Evolutionary conservation across 345 rosid species (phyloP).

Genomic region (Ailanthus altissimus): DNA sequence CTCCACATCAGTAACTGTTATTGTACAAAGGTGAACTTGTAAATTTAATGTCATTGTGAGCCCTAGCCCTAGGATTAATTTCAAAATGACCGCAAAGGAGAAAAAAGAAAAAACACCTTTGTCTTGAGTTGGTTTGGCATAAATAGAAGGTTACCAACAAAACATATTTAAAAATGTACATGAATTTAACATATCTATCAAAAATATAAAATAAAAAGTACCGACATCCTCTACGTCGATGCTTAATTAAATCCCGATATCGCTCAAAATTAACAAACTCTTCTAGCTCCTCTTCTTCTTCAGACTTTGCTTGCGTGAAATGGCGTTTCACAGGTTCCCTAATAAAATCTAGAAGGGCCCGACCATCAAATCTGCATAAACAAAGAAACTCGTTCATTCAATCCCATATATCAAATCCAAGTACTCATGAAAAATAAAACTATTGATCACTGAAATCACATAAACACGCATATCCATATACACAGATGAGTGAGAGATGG

Average conservation of each 20-base stretch:
- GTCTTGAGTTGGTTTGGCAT: constrained; percentile 22
- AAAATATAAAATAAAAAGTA: constrained; percentile 59
- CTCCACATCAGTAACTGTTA: constrained; percentile 83
- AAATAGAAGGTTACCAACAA: constrained; percentile 22
- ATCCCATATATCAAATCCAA: not conserved
- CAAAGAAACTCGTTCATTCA: constrained; percentile 2
- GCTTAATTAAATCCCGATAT: constrained; percentile 99
- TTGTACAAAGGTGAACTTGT: constrained; percentile 34
- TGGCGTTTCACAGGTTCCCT: constrained; percentile 60
- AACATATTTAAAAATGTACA: constrained; percentile 13
- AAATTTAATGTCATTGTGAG: constrained; percentile 8
- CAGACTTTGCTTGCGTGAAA: constrained; percentile 59
- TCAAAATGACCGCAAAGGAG: constrained; percentile 23
- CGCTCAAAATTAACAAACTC: constrained; percentile 99
- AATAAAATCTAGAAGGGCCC: constrained; percentile 93
- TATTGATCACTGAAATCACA: not conserved
- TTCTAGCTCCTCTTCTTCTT: constrained; percentile 94
- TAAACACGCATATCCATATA: not conserved
- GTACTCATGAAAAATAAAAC: not conserved
- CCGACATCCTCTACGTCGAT: constrained; percentile 99
- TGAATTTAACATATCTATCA: constrained; percentile 27
- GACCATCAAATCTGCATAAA: constrained; percentile 71
- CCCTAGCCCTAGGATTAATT: constrained; percentile 13
- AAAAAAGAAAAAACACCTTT: constrained; percentile 22
- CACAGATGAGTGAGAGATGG: not conserved